Evolutionary conservation across 2,329 filamentous ascomycete genomes (phyloP), one percentile per base, ranked within the genome.

Genomic region (Juglanconis juglandina): DNA sequence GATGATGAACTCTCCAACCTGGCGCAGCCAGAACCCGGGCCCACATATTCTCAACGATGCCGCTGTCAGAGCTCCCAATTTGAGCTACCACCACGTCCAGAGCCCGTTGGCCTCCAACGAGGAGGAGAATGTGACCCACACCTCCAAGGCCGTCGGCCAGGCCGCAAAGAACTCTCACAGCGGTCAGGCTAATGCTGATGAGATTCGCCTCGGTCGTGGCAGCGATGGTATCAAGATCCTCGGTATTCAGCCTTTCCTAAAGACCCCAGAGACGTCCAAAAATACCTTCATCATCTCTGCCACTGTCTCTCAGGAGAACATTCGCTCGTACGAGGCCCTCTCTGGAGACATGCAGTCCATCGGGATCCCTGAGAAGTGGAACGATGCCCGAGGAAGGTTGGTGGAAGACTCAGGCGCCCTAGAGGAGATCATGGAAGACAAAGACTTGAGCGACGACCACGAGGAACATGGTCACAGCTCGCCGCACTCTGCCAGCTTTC

Each of bases 231-330:
- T 63, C 49, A 55, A 51, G 39, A 52, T 63, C 11, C 30, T 61
- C 17, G 54, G 47, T 3, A 58, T 63, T 9, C 61, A 63, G 13
- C 50, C 58, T 1, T 58, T 58, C 42, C 35, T 39, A 9, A 35
- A 61, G 33, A 13, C 44, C 32, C 32, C 58, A 30, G 55, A 53
- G 11, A 49, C 30, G 9, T 58, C 56, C 17, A 39, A 39, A 30
- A 49, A 58, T 47, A 58, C 61, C 24, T 47, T 63, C 39, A 48
- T 63, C 39, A 61, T 63, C 8, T 63, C 61, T 5, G 61, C 58
- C 37, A 13, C 50, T 13, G 34, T 63, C 7, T 24, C 53, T 32
- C 32, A 37, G 11, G 9, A 49, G 8, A 13, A 47, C 13, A 11
- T 5, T 30, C n/a, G 32, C 24, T 17, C 41, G 8, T 5, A 17